A percentile compares a stretch with the other conserved stretches of the same genome.
Conservation (phyloP, 2,329 filamentous ascomycete genomes). For the Teratosphaeria epicoccoides region DNA sequence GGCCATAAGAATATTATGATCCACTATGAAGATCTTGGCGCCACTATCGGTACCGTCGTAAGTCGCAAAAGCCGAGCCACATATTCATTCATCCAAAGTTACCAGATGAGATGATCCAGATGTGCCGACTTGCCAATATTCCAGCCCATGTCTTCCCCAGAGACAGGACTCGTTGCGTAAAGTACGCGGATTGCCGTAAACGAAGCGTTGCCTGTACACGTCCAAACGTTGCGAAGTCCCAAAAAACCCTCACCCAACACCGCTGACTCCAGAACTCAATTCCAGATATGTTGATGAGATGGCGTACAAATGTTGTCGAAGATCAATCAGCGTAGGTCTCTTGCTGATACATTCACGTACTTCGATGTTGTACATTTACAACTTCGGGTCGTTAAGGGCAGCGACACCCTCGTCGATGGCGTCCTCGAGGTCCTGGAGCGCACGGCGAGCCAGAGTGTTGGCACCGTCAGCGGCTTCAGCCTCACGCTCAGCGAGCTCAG, state of each 20-base stretch:
- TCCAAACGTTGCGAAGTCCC: not conserved
- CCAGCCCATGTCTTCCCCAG: not conserved
- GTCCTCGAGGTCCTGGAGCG: slow-evolving; percentile 6
- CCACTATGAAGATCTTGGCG: not conserved
- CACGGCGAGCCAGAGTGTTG: slow-evolving; percentile 9
- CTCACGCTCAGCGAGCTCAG: slow-evolving; percentile 6
- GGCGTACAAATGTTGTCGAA: not conserved
- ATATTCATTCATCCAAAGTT: not conserved
- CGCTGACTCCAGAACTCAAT: not conserved
- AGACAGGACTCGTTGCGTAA: not conserved
- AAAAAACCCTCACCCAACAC: not conserved
- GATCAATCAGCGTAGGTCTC: slow-evolving; percentile 1
- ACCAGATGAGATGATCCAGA: not conserved
- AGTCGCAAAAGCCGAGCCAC: not conserved
- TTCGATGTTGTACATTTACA: not conserved
- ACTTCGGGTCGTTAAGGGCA: not conserved
- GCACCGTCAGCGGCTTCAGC: slow-evolving; percentile 9
- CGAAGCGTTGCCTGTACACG: not conserved
- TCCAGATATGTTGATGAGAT: not conserved
- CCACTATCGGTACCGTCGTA: not conserved
- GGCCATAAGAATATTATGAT: not conserved
- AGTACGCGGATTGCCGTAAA: not conserved
- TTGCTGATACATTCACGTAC: not conserved
- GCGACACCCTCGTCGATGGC: slow-evolving; percentile 6
- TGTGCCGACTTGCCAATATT: not conserved